Percentiles rank a stretch among this genome's conserved stretches.
phyloP scores from a whole-genome alignment of 2,329 filamentous ascomycete species.

The Beauveria varroae region DNA sequence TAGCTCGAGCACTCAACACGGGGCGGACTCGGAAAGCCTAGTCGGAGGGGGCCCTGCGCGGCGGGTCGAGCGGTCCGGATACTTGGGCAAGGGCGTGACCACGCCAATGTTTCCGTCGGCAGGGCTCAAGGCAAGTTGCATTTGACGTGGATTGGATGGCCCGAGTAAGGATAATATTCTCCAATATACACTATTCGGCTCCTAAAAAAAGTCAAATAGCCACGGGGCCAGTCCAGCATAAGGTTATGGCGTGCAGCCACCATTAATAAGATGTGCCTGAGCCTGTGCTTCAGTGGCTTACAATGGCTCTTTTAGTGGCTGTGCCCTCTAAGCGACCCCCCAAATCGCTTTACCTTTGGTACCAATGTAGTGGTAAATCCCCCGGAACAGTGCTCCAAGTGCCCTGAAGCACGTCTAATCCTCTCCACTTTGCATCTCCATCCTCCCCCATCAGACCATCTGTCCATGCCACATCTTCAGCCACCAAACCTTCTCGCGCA shows the following conservation, averaged over 20 bases:
- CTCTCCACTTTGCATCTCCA: neutral
- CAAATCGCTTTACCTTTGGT: neutral
- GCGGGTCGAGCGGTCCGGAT: neutral
- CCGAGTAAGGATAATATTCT: too few species aligned
- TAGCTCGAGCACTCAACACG: too few species aligned
- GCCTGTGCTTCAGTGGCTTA: neutral
- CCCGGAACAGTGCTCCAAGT: neutral
- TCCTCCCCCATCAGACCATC: neutral
- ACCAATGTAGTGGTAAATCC: too few species aligned
- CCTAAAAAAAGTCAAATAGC: neutral
- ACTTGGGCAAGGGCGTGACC: neutral
- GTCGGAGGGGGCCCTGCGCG: neutral
- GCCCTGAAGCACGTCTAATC: neutral
- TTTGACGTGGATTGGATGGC: neutral
- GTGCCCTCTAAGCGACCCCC: neutral
- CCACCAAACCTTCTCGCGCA: neutral
- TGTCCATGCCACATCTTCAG: slow-evolving; percentile 7
- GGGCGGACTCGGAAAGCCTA: neutral
- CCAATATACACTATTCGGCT: too few species aligned
- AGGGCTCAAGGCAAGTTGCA: neutral
- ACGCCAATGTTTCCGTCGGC: neutral
- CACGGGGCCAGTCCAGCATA: neutral
- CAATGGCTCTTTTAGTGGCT: neutral
- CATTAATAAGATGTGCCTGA: neutral
- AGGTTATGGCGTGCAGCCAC: neutral